Evolutionary conservation across 1,284 basidiomycete genomes (phyloP), one percentile per base, ranked within the genome.

Genomic region (Mycosarcoma maydis): DNA sequence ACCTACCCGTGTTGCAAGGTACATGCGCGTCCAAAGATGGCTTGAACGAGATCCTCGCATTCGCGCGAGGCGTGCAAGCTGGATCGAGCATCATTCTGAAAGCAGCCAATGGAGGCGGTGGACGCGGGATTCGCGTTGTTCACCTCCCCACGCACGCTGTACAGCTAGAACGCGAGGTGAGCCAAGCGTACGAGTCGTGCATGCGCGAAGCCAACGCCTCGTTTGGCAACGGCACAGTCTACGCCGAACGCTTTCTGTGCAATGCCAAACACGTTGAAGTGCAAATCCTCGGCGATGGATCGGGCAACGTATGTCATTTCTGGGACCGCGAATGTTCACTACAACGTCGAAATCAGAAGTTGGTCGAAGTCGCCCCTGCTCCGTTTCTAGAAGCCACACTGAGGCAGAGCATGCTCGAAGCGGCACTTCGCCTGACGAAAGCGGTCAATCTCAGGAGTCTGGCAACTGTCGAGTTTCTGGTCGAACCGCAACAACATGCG

Each of bases 321-420:
- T 62, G 62, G 56, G 71, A 73, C 27, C 48, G 71, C 4, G 71
- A 73, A 45, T 73, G 71, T 24, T 48, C 54, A 9, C 42, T 73
- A 4, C 71, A 73, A 36, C 26, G 71, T 6, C 43, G 66, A 5
- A 57, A 71, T 33, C 67, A 71, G 49, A 71, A 73, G 43, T 20
- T 73, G n/a, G 38, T 74, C 38, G 72, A 74, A 52, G 49, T 71
- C 34, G 64, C 66, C 10, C 72, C 72, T 13, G 53, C 53, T 3
- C 62, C 59, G 1, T 6, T 24, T 7, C 20, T 71, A 8, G 3
- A 33, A 8, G 24, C 9, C 4, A 23, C 13, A 11, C 29, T 64
- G 13, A 20, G 60, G 17, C 5, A 44, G 6, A 9, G 9, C 5
- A 60, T 71, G 27, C 19, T 71, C 23, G 10, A 40, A 1, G 60